Base-by-base conservation (phyloP, 164 flowering plant species). In the Chimonanthus salicifolius region DNA sequence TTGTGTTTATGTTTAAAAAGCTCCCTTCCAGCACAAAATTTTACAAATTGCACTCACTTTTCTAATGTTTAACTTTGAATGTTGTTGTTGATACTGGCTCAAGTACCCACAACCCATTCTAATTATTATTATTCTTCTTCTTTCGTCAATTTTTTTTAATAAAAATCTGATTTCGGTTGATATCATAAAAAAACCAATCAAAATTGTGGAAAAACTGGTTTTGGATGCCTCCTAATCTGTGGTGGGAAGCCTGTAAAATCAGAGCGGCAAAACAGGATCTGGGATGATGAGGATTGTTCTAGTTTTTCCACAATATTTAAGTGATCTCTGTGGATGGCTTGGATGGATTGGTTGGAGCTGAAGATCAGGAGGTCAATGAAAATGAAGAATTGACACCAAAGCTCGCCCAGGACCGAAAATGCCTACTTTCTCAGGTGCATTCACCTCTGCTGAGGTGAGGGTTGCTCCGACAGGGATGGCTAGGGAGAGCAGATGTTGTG, bases 221-320 rank as follows among this genome's bases (percentile, higher is more conserved):
- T 92, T 77, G 92, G 94, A 0, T 94, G 97, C 75, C 87, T 94
- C 44, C 83, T 94, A 94, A 85, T 85, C 98, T 10, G 87, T 83
- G 48, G 87, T 89, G 83, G 79, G 74, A 46, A 87, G 85, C 77
- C 74, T 89, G 77, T 87, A 89, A 74, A 87, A 74, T 74, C 89
- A 85, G 67, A 65, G 82, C 43, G 89, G 91, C 33, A 70, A 51
- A 60, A 75, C 90, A 16, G 91, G 90, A 5, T 81, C 89, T n/a
- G 94, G 94, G 33, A 89, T 89, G 85, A 91, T 89, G 81, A 84
- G 82, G 82, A 88, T 89, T 46, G 72, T 78, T 15, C 90, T 90
- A 2, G 91, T 84, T 46, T 88, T 77, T 75, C 91, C 94, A 0
- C 83, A 81, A 50, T n/a, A n/a, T 72, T 64, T 89, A 70, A 83